Base-by-base conservation (phyloP, 116 monocot species). In the Dioscorea cayenensis region DNA sequence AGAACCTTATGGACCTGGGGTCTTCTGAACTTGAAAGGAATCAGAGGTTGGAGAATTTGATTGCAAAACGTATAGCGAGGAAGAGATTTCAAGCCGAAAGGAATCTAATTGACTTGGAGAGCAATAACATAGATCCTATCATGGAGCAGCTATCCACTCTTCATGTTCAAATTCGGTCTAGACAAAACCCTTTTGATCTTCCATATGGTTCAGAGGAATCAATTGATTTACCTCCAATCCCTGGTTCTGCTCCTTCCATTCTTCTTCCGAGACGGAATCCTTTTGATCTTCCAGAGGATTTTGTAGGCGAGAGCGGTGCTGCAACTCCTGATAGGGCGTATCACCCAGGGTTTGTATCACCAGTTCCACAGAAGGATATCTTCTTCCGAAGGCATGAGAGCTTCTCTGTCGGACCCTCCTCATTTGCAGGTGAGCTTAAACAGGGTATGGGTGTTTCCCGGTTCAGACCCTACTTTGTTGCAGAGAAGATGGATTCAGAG, bases 181-280 rank as follows among this genome's bases (percentile, higher is more conserved):
- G 83, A 79, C 55, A 51, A 4, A 92, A 90, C 74, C 92, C 92
- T 25, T 96, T 89, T 77, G 87, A 91, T 89, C 29, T 81, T 74
- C 83, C 81, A 18, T 79, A 76, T 74, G 86, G 77, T 75, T 74
- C 79, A 7, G 75, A 92, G 64, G 81, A 76, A 66, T 61, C 4
- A 3, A 16, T 55, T 3, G 65, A 51, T 12, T 65, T 85, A 28
- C 89, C 78, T 62, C 81, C 80, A 51, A 71, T 88, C 79, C 97
- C 97, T 36, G 85, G 88, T 68, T 97, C 97, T 16, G 97, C 97
- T 74, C 93, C 97, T 67, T 86, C 97, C 22, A 70, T 88, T 72
- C 60, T 97, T 37, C 75, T 79, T 22, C 81, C 83, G 1, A 75
- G 84, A 71, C 63, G 73, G 29, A 93, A 86, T 64, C 97, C 97